These are phyloP conservation scores for Talaromyces amestolkiae DNA, from an alignment of 2,329 filamentous ascomycete genomes.

Conservation along the genomic window DNA sequence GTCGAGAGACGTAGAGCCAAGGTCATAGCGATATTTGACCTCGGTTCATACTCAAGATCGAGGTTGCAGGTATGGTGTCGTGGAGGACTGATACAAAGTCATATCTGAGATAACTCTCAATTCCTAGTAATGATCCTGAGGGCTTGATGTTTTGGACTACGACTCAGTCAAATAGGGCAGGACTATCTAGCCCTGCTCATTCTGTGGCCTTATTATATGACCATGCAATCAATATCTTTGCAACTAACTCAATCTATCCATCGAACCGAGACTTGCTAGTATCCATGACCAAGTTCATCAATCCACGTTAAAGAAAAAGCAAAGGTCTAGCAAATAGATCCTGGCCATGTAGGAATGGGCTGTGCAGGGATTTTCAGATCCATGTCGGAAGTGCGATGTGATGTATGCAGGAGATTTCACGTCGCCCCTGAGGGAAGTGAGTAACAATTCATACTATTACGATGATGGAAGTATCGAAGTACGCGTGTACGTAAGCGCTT, in stretches of 20 bases:
- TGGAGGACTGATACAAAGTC: not conserved
- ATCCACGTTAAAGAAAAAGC: not conserved
- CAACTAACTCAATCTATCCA: no score
- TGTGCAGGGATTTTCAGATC: not conserved
- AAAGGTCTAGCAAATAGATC: not conserved
- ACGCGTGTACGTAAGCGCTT: no score
- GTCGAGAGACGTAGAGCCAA: not conserved
- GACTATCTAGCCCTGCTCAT: not conserved
- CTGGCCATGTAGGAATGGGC: not conserved
- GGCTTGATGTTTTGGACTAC: not conserved
- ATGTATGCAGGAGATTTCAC: not conserved
- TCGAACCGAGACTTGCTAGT: no score
- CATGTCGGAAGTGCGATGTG: not conserved
- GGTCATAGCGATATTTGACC: not conserved
- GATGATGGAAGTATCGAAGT: no score
- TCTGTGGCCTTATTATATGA: not conserved
- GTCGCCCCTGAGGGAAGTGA: not conserved
- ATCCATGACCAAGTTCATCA: no score
- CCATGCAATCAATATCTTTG: not conserved
- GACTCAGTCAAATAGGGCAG: not conserved
- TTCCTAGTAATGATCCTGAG: not conserved
- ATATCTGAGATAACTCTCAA: not conserved
- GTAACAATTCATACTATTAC: no score
- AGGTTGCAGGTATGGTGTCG: not conserved
- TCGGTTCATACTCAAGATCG: constrained; percentile 3